Conservation (phyloP, 768 basidiomycete genomes). For the Kwoniella pini region DNA sequence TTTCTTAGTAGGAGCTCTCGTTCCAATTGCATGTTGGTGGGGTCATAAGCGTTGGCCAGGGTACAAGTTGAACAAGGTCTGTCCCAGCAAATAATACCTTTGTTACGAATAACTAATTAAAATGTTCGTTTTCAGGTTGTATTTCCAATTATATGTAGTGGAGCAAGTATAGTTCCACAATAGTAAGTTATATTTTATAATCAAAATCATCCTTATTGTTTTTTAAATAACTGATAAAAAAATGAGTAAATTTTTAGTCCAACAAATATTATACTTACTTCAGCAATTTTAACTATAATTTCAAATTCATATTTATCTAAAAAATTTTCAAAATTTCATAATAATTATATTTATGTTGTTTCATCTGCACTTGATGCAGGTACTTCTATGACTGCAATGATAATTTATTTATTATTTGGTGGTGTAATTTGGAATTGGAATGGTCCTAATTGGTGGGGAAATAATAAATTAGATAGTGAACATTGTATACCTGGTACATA, state of each 20-base stretch:
- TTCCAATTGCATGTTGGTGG: conserved; percentile 43
- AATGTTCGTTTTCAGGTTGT: conserved; percentile 29
- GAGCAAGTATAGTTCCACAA: conserved; percentile 53
- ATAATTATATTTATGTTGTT: conserved; percentile 49
- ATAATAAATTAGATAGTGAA: conserved; percentile 49
- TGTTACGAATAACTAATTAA: background rate
- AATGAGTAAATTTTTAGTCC: conserved; percentile 32
- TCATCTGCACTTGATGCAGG: conserved; percentile 54
- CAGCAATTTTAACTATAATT: conserved; percentile 36
- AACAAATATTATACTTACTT: conserved; percentile 52
- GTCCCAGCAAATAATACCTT: no score
- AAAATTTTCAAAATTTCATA: conserved; percentile 40
- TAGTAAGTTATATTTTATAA: conserved; percentile 32
- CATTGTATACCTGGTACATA: conserved; percentile 50
- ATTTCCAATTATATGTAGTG: conserved; percentile 53
- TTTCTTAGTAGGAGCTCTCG: conserved; percentile 49
- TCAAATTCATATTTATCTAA: conserved; percentile 46
- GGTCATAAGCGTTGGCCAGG: conserved; percentile 51
- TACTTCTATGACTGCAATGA: conserved; percentile 51
- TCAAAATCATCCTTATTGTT: no score
- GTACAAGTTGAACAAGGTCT: conserved; percentile 47
- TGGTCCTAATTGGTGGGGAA: conserved; percentile 51
- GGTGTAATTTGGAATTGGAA: conserved; percentile 37
- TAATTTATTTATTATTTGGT: conserved; percentile 51
- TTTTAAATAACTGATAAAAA: no score